These are phyloP conservation scores for Lagerstroemia fauriei DNA, from an alignment of 441 rosid species.

Conservation along the genomic window DNA sequence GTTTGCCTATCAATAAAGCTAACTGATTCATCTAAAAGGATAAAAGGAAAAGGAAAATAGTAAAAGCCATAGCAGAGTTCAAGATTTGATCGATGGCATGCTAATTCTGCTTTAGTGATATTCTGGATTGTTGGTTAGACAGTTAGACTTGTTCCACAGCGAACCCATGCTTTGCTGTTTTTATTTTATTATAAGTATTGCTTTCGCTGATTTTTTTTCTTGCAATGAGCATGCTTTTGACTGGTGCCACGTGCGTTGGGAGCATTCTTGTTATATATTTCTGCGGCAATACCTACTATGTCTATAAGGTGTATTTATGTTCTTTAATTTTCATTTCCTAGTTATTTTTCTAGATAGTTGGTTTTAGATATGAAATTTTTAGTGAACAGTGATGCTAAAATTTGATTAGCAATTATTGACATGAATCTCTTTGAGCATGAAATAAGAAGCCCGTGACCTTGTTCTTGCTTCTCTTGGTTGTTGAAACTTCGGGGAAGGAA, in stretches of 20 bases:
- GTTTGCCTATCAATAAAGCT: background rate
- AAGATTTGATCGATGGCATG: background rate
- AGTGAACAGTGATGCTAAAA: background rate
- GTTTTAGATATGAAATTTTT: background rate
- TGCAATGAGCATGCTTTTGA: too few relatives aligned
- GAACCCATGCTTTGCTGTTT: background rate
- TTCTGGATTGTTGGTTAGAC: too few relatives aligned
- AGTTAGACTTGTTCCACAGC: too few relatives aligned
- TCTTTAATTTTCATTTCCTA: background rate
- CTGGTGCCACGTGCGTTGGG: background rate
- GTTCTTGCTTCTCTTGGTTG: too few relatives aligned
- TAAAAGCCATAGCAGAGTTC: background rate
- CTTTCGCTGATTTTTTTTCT: background rate
- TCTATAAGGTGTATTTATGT: background rate
- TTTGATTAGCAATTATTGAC: background rate
- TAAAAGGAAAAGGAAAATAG: background rate
- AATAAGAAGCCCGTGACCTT: background rate
- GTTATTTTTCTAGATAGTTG: background rate
- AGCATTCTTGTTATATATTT: background rate
- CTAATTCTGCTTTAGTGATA: background rate
- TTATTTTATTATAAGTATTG: background rate
- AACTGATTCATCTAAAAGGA: background rate
- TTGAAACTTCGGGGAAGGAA: too few relatives aligned
- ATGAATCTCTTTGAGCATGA: background rate
- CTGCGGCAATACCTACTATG: background rate